Evolutionary conservation across 768 basidiomycete genomes (phyloP), one percentile per base, ranked within the genome.

Genomic region (Sutorius australiensis): DNA sequence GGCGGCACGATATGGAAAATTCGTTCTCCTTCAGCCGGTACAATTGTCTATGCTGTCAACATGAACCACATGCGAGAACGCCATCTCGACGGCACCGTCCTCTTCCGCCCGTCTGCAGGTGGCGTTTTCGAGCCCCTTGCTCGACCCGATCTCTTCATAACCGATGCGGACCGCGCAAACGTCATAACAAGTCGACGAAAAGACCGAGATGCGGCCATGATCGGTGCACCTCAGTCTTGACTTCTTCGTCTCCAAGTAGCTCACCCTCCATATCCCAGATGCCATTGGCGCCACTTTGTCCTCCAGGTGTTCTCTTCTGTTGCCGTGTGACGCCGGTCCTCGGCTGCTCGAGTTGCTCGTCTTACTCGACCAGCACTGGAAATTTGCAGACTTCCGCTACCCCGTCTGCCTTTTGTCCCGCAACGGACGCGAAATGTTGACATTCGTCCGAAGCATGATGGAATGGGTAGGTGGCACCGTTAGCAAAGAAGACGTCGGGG

Each of bases 1-100:
- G 97, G 97, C 55, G 97, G 95, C 40, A 92, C 95, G 6, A 89
- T 99, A 57, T 98, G 94, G 94, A 98, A 98, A 67, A 89, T 99
- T 56, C 86, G 97, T n/a, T 98, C 95, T 0, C 94, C 97, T 2
- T 93, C 94, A 0, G 91, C 92, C 11, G 95, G 95, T 3, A 98
- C 97, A 3, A 87, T 98, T 32, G 75, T 98, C 24, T 98, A 99
- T 66, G 94, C 94, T 9, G 91, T 98, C 16, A 83, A 93, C 60
- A 78, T 98, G 75, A 98, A 98, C 68, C 97, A 99, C 69, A 95
- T 92, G 81, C 82, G 83, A 49, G 97, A 99, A 67, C 83, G 95
- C 33, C 95, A 98, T 73, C 77, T 99, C 30, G 94, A 98, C 59
- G 93, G 93, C 33, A 95, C 95, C 1, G 87, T 95, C 2, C 80